These are phyloP conservation scores for Cyberlindnera lachancei DNA, from an alignment of 805 yeast species.

Conservation along the genomic window DNA sequence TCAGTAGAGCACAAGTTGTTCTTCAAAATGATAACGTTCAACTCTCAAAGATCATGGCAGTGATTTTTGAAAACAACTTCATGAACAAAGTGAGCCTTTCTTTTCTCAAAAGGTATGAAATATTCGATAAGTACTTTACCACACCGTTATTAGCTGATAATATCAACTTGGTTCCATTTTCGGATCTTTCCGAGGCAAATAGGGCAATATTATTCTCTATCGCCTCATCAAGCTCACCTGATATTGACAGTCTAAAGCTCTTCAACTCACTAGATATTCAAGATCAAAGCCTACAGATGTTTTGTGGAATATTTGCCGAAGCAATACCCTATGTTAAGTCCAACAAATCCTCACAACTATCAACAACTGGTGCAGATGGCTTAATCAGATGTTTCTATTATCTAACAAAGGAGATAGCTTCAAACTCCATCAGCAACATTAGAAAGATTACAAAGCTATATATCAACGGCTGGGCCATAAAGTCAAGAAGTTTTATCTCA, in stretches of 20 bases:
- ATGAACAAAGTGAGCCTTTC: constrained; percentile 6
- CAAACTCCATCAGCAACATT: constrained; percentile 25
- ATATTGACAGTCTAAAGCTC: constrained; percentile 5
- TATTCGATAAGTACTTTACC: constrained; percentile 8
- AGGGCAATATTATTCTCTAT: constrained; percentile 13
- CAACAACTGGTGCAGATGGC: constrained; percentile 18
- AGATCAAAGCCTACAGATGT: constrained; percentile 18
- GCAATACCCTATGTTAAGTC: constrained; percentile 14
- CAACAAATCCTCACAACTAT: background rate
- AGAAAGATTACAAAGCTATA: constrained; percentile 25
- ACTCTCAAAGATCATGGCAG: background rate
- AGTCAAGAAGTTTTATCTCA: constrained; percentile 8
- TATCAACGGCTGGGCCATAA: constrained; percentile 24
- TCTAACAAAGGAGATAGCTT: constrained; percentile 26
- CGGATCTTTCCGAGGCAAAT: constrained; percentile 12
- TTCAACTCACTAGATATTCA: constrained; percentile 6
- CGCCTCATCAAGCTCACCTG: constrained; percentile 8
- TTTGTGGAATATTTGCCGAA: constrained; percentile 14
- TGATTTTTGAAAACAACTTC: constrained; percentile 10
- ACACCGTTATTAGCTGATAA: constrained; percentile 4
- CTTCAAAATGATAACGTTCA: constrained; percentile 7
- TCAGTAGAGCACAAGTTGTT: constrained; percentile 28
- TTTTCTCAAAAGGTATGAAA: constrained; percentile 14
- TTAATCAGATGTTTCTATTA: constrained; percentile 28
- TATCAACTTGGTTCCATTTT: constrained; percentile 3